These are phyloP conservation scores for Pythium sukuiense DNA, from an alignment of 352 stramenopile genomes.

Conservation along the genomic window DNA sequence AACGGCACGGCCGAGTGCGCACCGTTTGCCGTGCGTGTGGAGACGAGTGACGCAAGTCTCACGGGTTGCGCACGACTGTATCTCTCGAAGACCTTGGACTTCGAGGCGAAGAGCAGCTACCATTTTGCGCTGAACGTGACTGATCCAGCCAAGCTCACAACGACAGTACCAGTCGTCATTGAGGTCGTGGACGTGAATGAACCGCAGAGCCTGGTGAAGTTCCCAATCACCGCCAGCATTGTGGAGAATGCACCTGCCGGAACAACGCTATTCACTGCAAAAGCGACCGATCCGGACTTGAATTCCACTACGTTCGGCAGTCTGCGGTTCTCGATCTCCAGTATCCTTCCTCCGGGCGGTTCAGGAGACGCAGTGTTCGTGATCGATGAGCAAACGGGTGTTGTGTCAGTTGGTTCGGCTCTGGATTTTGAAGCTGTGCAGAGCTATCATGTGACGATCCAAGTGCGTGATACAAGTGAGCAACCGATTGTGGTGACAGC, in stretches of 20 bases:
- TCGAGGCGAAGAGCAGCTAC: constrained; percentile 40
- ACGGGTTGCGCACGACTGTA: constrained; percentile 41
- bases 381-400: constrained; percentile 35
- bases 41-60: constrained; percentile 40
- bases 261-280: constrained; percentile 33
- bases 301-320: constrained; percentile 30
- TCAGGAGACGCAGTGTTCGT: constrained; percentile 23
- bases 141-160: constrained; percentile 32
- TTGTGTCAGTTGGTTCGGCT: constrained; percentile 29
- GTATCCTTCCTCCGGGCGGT: constrained; percentile 32
- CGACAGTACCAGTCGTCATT: constrained; percentile 29
- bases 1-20: constrained; percentile 31
- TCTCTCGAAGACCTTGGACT: constrained; percentile 40
- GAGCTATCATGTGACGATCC: constrained; percentile 38
- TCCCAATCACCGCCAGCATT: constrained; percentile 31
- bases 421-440: constrained; percentile 59
- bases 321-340: constrained; percentile 37
- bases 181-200: constrained; percentile 59
- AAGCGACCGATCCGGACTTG: constrained; percentile 41
- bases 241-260: constrained; percentile 33
- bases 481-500: constrained; percentile 8
- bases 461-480: constrained; percentile 36
- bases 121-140: constrained; percentile 36
- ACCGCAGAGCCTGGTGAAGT: constrained; percentile 35
- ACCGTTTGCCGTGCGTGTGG: constrained; percentile 37